Conservation (phyloP, 352 stramenopile species). For the Pythium dissimile region DNA sequence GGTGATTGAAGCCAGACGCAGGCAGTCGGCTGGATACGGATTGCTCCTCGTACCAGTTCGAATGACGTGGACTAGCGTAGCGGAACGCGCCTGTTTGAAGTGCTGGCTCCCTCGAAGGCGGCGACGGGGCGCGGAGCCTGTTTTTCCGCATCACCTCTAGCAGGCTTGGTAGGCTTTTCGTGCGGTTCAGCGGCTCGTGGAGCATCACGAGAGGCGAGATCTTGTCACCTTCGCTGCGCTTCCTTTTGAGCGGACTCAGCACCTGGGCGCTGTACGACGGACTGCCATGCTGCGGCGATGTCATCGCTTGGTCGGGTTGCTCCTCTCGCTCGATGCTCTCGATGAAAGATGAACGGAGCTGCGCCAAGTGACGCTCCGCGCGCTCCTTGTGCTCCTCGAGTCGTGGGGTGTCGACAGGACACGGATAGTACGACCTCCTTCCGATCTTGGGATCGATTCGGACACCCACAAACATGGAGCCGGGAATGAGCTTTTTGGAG, state of each 20-base stretch:
- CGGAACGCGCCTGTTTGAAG: too few relatives aligned
- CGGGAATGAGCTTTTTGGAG: conserved; percentile 67
- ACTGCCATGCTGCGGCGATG: background rate
- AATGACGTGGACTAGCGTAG: too few relatives aligned
- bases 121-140: too few relatives aligned
- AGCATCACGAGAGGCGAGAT: too few relatives aligned
- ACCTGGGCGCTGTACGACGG: background rate
- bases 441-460: conserved; percentile 73
- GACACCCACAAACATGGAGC: conserved; percentile 52
- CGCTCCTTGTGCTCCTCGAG: conserved; percentile 38
- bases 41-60: too few relatives aligned
- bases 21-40: background rate
- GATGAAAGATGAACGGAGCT: conserved; percentile 43
- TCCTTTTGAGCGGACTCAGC: conserved; percentile 4
- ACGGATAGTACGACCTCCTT: conserved; percentile 58
- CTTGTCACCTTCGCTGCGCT: background rate
- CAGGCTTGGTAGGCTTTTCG: background rate
- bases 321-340: conserved; percentile 59
- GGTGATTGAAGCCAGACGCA: too few relatives aligned
- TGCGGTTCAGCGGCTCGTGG: background rate
- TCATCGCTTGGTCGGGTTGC: conserved; percentile 5
- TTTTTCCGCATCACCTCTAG: too few relatives aligned
- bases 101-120: too few relatives aligned
- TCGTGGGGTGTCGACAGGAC: conserved; percentile 40
- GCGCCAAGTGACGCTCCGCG: conserved; percentile 33